These are phyloP conservation scores for Posidonia oceanica DNA, from an alignment of 116 monocot species.

Conservation along the genomic window DNA sequence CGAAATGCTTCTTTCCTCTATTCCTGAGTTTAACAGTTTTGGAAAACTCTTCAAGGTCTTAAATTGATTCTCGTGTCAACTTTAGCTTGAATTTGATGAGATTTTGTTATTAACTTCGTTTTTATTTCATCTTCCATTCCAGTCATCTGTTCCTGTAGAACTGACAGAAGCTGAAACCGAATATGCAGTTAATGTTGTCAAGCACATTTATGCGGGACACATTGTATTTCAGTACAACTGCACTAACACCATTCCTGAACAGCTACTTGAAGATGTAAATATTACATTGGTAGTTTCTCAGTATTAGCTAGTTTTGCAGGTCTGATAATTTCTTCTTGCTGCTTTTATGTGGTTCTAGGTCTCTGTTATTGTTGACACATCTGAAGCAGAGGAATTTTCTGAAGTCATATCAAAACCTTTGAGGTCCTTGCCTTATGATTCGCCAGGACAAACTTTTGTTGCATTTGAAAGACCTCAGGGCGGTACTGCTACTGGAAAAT, in stretches of 20 bases:
- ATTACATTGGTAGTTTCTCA: background rate
- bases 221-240: conserved; percentile 96
- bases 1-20: conserved; percentile 79
- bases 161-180: conserved; percentile 99
- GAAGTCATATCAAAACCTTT: conserved; percentile 70
- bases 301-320: background rate
- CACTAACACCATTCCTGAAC: conserved; percentile 90
- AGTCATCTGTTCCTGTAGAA: conserved; percentile 94
- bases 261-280: conserved; percentile 83
- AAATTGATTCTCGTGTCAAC: background rate
- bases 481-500: conserved; percentile 63
- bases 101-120: background rate
- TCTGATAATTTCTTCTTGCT: conserved; percentile 4
- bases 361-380: conserved; percentile 76
- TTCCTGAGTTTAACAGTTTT: conserved; percentile 81
- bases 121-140: conserved; percentile 8
- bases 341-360: conserved; percentile 41
- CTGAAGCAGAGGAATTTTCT: conserved; percentile 82
- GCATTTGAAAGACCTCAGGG: conserved; percentile 85
- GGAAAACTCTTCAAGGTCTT: conserved; percentile 90
- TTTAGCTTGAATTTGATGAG: background rate
- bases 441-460: conserved; percentile 84
- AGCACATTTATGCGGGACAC: conserved; percentile 76
- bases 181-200: conserved; percentile 93
- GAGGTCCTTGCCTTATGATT: conserved; percentile 68